Conservation (phyloP, 176 grass and related monocot species). For the Typha latifolia region DNA sequence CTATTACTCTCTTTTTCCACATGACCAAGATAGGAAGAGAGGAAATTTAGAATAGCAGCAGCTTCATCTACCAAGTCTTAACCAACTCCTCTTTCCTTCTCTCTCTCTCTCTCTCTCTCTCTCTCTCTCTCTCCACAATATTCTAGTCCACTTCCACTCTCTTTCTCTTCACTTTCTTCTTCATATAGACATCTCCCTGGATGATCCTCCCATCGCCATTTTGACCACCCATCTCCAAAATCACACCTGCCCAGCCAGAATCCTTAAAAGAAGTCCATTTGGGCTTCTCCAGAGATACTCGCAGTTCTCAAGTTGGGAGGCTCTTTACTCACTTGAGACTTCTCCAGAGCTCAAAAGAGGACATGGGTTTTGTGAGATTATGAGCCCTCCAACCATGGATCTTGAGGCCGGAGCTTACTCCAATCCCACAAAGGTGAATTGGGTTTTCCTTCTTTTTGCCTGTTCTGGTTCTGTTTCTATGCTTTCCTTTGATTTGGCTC, state of each 20-base stretch:
- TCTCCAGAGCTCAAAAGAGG: background rate
- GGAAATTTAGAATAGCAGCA: background rate
- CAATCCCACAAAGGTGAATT: constrained; percentile 22
- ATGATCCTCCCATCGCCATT: background rate
- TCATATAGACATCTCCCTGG: background rate
- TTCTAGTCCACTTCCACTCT: background rate
- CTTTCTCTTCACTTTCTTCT: constrained; percentile 16
- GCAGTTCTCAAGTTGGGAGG: constrained; percentile 7
- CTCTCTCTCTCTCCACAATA: constrained; percentile 15
- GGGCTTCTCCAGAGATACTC: constrained; percentile 4
- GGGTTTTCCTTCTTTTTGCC: constrained; percentile 5
- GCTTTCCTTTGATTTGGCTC: background rate
- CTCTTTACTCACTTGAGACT: background rate
- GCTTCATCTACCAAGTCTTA: background rate
- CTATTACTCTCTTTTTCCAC: background rate
- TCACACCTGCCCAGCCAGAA: constrained; percentile 26
- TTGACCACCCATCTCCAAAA: constrained; percentile 20
- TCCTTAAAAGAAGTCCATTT: constrained; percentile 23
- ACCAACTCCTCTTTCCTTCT: background rate
- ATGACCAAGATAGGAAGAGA: background rate
- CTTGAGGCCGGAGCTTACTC: constrained; percentile 23
- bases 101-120: constrained; percentile 13
- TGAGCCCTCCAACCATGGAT: constrained; percentile 34
- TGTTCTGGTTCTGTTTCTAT: constrained; percentile 11
- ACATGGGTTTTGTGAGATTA: constrained; percentile 18